Conservation (phyloP, 345 rosid species). For the Euphorbia peplus region DNA sequence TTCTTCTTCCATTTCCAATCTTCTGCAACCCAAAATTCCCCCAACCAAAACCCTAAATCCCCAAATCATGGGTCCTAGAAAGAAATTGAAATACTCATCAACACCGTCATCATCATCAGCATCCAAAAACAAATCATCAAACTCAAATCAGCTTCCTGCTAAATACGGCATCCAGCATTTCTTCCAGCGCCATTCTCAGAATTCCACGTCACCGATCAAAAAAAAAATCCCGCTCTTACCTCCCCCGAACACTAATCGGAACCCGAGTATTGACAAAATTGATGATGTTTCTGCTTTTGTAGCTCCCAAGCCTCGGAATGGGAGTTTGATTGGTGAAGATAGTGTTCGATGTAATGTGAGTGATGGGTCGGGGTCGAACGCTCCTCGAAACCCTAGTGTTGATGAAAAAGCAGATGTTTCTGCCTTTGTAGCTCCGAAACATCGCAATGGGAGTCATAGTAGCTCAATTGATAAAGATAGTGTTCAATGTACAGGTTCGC, state of each 20-base stretch:
- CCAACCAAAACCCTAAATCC: conserved; percentile 4
- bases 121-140: conserved; percentile 34
- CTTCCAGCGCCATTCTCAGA: conserved; percentile 74
- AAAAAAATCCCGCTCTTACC: not conserved
- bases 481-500: conserved; percentile 1
- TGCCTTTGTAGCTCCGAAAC: not conserved
- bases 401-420: too few relatives aligned
- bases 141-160: conserved; percentile 36
- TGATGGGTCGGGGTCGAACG: not conserved
- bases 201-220: conserved; percentile 27
- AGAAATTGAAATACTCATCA: conserved; percentile 49
- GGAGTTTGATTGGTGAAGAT: conserved; percentile 17
- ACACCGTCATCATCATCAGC: conserved; percentile 25
- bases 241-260: not conserved
- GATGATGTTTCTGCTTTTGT: not conserved
- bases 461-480: conserved; percentile 17
- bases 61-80: conserved; percentile 55
- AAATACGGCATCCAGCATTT: conserved; percentile 77
- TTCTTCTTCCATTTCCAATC: too few relatives aligned
- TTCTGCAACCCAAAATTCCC: too few relatives aligned
- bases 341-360: not conserved
- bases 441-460: not conserved
- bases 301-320: not conserved
- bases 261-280: too few relatives aligned
- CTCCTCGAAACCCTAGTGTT: not conserved